These are phyloP conservation scores for Biscogniauxia mediterranea DNA, from an alignment of 2,329 filamentous ascomycete species.

Conservation along the genomic window DNA sequence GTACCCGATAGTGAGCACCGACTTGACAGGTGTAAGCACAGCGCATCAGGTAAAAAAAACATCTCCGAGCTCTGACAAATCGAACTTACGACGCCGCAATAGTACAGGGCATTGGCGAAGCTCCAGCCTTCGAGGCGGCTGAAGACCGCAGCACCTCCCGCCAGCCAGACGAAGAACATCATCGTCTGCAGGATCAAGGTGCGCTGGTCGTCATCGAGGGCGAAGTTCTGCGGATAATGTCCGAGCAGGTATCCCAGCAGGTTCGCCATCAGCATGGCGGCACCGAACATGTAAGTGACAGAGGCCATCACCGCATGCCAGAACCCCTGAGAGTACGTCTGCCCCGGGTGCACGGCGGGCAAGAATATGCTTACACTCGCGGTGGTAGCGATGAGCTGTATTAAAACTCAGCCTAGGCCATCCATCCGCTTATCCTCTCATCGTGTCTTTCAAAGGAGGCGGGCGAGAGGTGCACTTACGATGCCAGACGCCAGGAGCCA, in stretches of 20 bases:
- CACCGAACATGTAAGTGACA: constrained; percentile 8
- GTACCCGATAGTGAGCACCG: constrained; percentile 10
- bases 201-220: constrained; percentile 8
- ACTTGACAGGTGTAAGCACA: background rate
- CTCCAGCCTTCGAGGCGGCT: constrained; percentile 6
- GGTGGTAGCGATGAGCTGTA: constrained; percentile 8
- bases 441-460: no score
- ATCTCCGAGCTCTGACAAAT: no score
- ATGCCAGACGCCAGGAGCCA: constrained; percentile 8
- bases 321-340: constrained; percentile 8
- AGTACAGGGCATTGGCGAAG: constrained; percentile 8
- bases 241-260: constrained; percentile 7
- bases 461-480: background rate
- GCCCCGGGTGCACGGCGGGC: constrained; percentile 1
- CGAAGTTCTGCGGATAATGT: constrained; percentile 9
- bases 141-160: constrained; percentile 7
- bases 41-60: background rate
- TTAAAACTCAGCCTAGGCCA: background rate
- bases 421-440: background rate
- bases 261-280: constrained; percentile 8
- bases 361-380: constrained; percentile 4
- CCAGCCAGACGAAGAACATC: constrained; percentile 12
- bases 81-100: constrained; percentile 9
- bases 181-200: constrained; percentile 12
- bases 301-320: constrained; percentile 10